Base-by-base conservation (phyloP, 345 rosid species). In the Hibiscus tridactylites region DNA sequence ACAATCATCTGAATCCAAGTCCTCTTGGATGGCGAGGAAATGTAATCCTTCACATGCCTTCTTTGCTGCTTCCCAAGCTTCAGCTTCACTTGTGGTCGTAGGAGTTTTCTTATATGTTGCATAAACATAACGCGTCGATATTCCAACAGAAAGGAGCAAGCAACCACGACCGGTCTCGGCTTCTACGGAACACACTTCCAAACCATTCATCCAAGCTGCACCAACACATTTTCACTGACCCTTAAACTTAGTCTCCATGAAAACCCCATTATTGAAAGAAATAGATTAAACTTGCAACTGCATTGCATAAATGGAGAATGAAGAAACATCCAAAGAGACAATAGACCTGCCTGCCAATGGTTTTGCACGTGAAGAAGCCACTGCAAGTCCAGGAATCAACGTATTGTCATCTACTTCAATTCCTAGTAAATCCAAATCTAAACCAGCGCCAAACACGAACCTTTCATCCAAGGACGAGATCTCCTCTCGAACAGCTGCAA, bases 31-130 rank as follows among this genome's bases (percentile, higher is more conserved):
- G 75, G 95, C 97, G 6, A 94, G 91, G 73, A 93, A 91, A 86
- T 88, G 97, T 61, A 94, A 76, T 10, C 98, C 96, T 61, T 95
- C 90, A 60, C 92, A 85, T 13, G 90, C 83, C 76, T 85, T 90
- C 79, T 93, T 93, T 21, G 97, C 93, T 71, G 85, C 88, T 77
- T 91, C 97, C 97, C 98, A 91, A 31, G 96, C 94, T 84, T 93
- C 94, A 61, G 97, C 91, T 81, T 91, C 97, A 66, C 86, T 85
- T 65, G 92, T 90, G 21, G 89, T 85, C 60, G 79, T 79, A 0
- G 97, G 83, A 58, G 75, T 85, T 79, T 90, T 91, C 80, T 79
- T 86, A 46, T 86, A 91, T 31, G 90, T 85, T 4, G 97, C 96
- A 15, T 94, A 90, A 12, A 79, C 75, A 61, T 86, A 94, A 13